A percentile compares a stretch with the other conserved stretches of the same genome.
These are phyloP conservation scores for Silene latifolia DNA, from an alignment of 148 eudicot species.

Conservation along the genomic window DNA sequence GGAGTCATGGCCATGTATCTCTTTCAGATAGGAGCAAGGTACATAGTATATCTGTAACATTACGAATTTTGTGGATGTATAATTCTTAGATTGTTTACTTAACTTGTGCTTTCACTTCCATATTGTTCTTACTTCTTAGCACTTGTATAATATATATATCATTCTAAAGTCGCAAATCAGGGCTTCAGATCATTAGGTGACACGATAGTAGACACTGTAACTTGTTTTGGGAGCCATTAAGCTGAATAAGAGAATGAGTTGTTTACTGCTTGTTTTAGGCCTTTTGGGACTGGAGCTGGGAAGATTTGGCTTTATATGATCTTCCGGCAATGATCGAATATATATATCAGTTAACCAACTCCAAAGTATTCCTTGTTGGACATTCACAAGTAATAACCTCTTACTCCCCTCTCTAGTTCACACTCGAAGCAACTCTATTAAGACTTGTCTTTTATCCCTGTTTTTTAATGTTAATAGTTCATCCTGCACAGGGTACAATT, in stretches of 20 bases:
- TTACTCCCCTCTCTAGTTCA: not conserved
- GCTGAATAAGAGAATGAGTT: not conserved
- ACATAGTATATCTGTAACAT: not conserved
- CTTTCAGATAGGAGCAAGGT: conserved; percentile 75
- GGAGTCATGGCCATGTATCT: conserved; percentile 85
- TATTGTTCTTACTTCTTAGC: not conserved
- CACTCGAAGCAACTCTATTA: not conserved
- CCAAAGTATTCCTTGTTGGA: conserved; percentile 72
- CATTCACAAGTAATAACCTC: conserved; percentile 79
- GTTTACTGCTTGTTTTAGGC: conserved; percentile 37
- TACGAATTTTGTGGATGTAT: not conserved
- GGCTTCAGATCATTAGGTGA: not conserved
- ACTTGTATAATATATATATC: not conserved
- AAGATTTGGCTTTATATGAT: conserved; percentile 82
- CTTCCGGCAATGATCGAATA: conserved; percentile 69
- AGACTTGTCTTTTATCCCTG: not conserved
- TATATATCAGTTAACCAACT: conserved; percentile 42
- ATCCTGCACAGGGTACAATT: conserved; percentile 71
- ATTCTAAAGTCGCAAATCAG: not conserved
- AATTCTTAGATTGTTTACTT: not conserved
- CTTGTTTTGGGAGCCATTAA: not conserved
- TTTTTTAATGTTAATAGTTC: not conserved
- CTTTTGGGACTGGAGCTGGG: conserved; percentile 99
- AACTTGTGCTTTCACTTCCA: not conserved
- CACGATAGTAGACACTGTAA: not conserved